Evolutionary conservation across 805 yeast species (phyloP).

Genomic region (Maudiozyma serrabonitensis): DNA sequence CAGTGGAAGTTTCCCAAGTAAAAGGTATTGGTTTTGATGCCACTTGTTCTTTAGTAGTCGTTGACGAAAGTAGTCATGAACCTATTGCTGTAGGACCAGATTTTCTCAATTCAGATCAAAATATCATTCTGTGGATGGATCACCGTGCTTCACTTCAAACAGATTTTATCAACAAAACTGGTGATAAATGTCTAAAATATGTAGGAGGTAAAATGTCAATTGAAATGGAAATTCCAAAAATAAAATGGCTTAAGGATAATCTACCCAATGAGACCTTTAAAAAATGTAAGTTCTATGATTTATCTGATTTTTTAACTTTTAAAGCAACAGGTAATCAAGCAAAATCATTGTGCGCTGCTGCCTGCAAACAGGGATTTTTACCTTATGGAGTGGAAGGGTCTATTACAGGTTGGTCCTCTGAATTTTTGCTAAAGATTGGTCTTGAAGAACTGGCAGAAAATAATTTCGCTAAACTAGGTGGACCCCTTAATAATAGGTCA

Average conservation of each 20-base stretch:
- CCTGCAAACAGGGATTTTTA: slow-evolving; percentile 91
- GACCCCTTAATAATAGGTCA: slow-evolving; percentile 39
- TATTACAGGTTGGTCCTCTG: slow-evolving; percentile 79
- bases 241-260: slow-evolving; percentile 88
- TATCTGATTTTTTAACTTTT: slow-evolving; percentile 86
- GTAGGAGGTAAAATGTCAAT: slow-evolving; percentile 98
- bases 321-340: slow-evolving; percentile 83
- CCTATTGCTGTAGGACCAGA: slow-evolving; percentile 93
- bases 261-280: slow-evolving; percentile 53
- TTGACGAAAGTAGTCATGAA: slow-evolving; percentile 50
- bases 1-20: slow-evolving; percentile 55
- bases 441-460: slow-evolving; percentile 70
- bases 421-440: slow-evolving; percentile 59
- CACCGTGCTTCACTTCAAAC: slow-evolving; percentile 87
- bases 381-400: slow-evolving; percentile 89
- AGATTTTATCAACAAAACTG: slow-evolving; percentile 65
- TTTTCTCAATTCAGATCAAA: slow-evolving; percentile 59
- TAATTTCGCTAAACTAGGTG: slow-evolving; percentile 74
- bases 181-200: slow-evolving; percentile 70
- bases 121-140: slow-evolving; percentile 96
- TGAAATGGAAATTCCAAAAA: slow-evolving; percentile 97
- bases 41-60: slow-evolving; percentile 86
- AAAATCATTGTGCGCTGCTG: slow-evolving; percentile 81
- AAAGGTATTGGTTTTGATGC: slow-evolving; percentile 95
- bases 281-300: slow-evolving; percentile 74